Evolutionary conservation across 495 filamentous ascomycete genomes (phyloP), one percentile per base, ranked within the genome.

Genomic region (Penicillium maclennaniae): DNA sequence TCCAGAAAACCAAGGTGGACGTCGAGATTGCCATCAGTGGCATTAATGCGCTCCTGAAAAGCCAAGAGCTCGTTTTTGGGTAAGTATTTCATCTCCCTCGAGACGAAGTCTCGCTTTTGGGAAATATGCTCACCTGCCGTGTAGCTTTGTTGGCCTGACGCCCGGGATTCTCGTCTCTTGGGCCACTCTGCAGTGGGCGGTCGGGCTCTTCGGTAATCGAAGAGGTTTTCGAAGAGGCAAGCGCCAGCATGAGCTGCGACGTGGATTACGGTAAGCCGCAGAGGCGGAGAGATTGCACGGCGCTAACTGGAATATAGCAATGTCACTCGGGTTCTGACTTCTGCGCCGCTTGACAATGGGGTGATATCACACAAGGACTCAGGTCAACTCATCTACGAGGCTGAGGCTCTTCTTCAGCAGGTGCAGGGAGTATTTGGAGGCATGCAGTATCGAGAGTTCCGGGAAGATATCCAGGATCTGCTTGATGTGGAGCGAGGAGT

Each of bases 1-100:
- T 98, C 42, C 93, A 98, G 65, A 98, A 97, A 76, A 97, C 93
- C 1, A 98, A 97, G 74, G 93, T 98, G 25, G 93, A 98, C 59
- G 87, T 97, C 8, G 93, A 98, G 68, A 85, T 98, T 50, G 93
- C 93, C 15, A 88, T 97, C 66, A 87, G 88, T 49, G 93, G 93
- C 14, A 97, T 98, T 49, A 91, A 98, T 69, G 73, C 89, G 23
- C 76, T 98, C 19, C 75, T 98, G 12, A 96, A 92, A 73, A 95
- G 90, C 59, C 93, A 98, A 63, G 92, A 98, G 63, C 83, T 98
- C 44, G 89, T 98, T 26, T 98, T 98, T 73, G 93, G 91, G 63
- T 83, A 70, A 50, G 68, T 52, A 38, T 12, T 31, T 20, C 31
- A 7, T 3, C 20, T 19, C 17, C 4, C 10, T 34, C 10, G 5